Base-by-base conservation (phyloP, 345 rosid genomes). In the Gossypium rotundifolium region DNA sequence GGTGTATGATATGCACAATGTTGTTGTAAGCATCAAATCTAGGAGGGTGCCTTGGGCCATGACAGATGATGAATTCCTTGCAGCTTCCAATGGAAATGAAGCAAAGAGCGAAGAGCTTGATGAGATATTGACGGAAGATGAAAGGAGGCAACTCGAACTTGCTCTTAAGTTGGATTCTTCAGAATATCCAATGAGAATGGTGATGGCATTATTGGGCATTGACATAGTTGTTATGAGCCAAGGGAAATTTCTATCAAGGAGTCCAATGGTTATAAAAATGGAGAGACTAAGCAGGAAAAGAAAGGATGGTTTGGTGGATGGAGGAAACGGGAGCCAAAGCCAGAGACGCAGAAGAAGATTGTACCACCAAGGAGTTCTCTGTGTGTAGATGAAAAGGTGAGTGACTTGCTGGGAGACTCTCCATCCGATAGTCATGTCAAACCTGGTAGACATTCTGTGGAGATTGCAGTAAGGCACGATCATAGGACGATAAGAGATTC, bases 1-100 rank as follows among this genome's bases (percentile, higher is more conserved):
- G 85, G 96, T 95, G 55, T 95, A 95, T 80, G 99, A 95, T 65
- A 93, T 95, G 99, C 92, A 93, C 77, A 95, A 91, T 86, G 99
- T 95, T 48, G 92, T 91, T 73, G 97, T 95, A 75, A 91, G 97
- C 82, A 88, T 95, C 52, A 93, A 93, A 84, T 93, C 99, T 45
- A 87, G 98, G 77, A 84, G 82, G 74, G 96, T 95, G 73, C 98
- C 98, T 3, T 96, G 98, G 75, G 88, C 99, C 18, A 91, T 96
- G 93, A 86, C 81, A n/a, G 97, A 92, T 76, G 99, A 93, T 58
- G 97, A 94, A 83, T 84, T 91, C 77, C 87, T 91, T 79, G 79
- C 93, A n/a, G 74, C 88, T 42, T 85, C 86, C 81, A 90, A 94
- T 63, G 90, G 78, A 73, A 89, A 90, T 67, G 99, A 93, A 75